phyloP scores from a whole-genome alignment of 441 rosid species.

The Eutrema salsugineum region DNA sequence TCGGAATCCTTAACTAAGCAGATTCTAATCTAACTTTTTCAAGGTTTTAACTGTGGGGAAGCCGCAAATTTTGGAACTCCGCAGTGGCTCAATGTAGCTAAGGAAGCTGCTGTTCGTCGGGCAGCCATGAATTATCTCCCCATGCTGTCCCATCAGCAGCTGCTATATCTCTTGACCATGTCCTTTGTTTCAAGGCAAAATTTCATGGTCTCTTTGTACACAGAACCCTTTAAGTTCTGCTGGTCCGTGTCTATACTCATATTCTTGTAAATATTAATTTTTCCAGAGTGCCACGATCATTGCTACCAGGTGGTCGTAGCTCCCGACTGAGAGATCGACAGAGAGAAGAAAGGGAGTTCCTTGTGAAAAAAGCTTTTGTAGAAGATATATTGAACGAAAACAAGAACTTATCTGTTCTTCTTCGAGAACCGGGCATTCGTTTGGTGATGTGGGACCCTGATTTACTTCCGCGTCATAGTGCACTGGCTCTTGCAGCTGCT shows the following conservation, averaged over 20 bases:
- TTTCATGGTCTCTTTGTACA: slow-evolving; percentile 16
- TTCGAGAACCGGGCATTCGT: slow-evolving; percentile 45
- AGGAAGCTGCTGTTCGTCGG: slow-evolving; percentile 98
- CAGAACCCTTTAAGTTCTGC: background rate
- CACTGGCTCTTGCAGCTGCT: slow-evolving; percentile 42
- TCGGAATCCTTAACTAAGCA: slow-evolving; percentile 12
- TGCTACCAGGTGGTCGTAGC: slow-evolving; percentile 93
- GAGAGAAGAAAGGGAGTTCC: slow-evolving; percentile 87
- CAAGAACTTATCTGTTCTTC: slow-evolving; percentile 54
- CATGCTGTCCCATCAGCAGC: slow-evolving; percentile 99
- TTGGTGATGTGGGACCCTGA: slow-evolving; percentile 85
- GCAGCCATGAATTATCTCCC: slow-evolving; percentile 99
- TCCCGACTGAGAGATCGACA: slow-evolving; percentile 93
- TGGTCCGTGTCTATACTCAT: slow-evolving; percentile 12
- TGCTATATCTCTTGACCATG: slow-evolving; percentile 95
- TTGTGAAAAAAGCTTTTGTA: slow-evolving; percentile 88
- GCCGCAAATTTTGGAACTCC: slow-evolving; percentile 99
- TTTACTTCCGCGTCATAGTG: slow-evolving; percentile 62
- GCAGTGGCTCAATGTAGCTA: slow-evolving; percentile 95
- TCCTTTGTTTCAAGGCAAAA: slow-evolving; percentile 92
- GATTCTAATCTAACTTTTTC: background rate
- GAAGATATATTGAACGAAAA: slow-evolving; percentile 83
- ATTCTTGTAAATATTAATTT: slow-evolving; percentile 24
- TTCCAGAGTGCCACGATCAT: slow-evolving; percentile 89
- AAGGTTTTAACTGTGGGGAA: slow-evolving; percentile 99